These are phyloP conservation scores for Fraxinus nigra DNA, from an alignment of 305 asterid genomes.

Conservation along the genomic window DNA sequence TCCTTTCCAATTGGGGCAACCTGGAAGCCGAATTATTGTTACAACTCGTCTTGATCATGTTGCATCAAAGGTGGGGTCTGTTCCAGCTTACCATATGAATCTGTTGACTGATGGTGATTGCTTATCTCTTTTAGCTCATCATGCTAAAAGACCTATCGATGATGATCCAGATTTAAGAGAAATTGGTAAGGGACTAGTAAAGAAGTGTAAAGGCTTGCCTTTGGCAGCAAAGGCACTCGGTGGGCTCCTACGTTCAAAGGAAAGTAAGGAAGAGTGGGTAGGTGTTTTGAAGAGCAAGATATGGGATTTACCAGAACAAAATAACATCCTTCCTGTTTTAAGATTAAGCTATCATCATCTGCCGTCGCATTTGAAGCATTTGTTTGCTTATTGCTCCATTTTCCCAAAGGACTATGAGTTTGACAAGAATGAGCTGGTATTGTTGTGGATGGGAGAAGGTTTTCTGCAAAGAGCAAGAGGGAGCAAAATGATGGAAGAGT, in stretches of 20 bases:
- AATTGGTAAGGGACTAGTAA: conserved; percentile 42
- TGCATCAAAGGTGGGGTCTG: conserved; percentile 44
- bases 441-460: conserved; percentile 50
- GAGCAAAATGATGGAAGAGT: conserved; percentile 27
- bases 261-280: conserved; percentile 45
- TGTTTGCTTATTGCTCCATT: conserved; percentile 55
- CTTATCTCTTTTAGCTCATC: conserved; percentile 39
- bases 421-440: conserved; percentile 47
- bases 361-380: conserved; percentile 47
- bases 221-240: conserved; percentile 62
- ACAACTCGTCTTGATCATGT: conserved; percentile 54
- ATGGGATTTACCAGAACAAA: conserved; percentile 41
- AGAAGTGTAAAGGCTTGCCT: conserved; percentile 64
- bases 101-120: conserved; percentile 38
- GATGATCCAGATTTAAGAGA: conserved; percentile 28
- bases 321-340: conserved; percentile 40
- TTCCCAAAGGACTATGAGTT: conserved; percentile 59
- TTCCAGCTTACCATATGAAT: conserved; percentile 44
- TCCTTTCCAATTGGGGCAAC: conserved; percentile 42
- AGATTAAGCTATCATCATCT: conserved; percentile 55
- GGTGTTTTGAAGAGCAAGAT: conserved; percentile 46
- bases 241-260: conserved; percentile 44
- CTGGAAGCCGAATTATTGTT: conserved; percentile 56
- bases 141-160: conserved; percentile 33
- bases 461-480: conserved; percentile 32